Evolutionary conservation across 768 basidiomycete species (phyloP), one percentile per base, ranked within the genome.

Genomic region (Lactarius akahatsu): DNA sequence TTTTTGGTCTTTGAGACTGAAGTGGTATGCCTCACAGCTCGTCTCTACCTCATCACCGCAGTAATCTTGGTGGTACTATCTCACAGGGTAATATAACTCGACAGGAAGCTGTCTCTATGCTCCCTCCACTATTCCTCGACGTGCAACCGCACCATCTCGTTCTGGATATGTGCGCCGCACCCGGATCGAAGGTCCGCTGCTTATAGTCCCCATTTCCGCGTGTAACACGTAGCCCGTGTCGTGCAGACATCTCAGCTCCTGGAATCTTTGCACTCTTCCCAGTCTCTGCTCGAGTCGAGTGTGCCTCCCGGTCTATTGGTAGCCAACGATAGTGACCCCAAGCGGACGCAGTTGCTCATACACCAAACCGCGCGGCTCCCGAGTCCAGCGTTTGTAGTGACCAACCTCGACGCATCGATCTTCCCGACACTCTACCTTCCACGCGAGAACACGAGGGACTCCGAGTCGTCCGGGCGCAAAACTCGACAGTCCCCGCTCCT

Each of bases 1-100:
- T 98, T 98, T 78, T 80, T 99, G 34, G 96, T 99, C 0, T 96
- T 94, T 69, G 97, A 99, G 79, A 98, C 97, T 0, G 97, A 98
- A 80, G 92, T 96, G 36, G 95, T 96, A 70, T 50, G 91, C 82
- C 32, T 20, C 7, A 36, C 64, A 23, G 28, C 30, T 60, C 0
- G 13, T 28, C 43, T 26, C 43, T 18, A 16, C 5, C 0, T 52
- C 50, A 15, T 59, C 15, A 38, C 3, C 2, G 10, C 32, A 15
- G 23, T 28, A 65, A 18, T 9, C 8, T 34, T 26, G 50, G 55
- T 57, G 50, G 54, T 61, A 13, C 40, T 32, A 57, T n/a, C 34
- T 0, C 41, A 4, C 71, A 96, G 94, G 96, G 97, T 57, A 99
- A 99, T 72, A 82, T 98, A 57, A 96, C 94, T 13, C 81, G 97